Base-by-base conservation (phyloP, 2,329 filamentous ascomycete genomes). In the Gyromitra esculenta region DNA sequence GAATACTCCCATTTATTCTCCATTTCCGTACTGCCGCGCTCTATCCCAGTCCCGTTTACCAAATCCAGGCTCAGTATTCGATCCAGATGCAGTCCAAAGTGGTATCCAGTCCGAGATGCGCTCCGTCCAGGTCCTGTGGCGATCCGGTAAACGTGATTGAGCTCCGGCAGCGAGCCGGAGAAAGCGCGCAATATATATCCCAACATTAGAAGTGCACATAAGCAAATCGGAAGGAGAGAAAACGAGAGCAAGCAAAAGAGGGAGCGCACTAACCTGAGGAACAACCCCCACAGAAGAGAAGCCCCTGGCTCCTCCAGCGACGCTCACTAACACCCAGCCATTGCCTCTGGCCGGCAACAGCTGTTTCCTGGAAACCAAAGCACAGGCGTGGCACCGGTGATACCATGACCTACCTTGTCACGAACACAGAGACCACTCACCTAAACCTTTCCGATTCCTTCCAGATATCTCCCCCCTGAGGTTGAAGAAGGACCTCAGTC, bases 341-440 rank as follows among this genome's bases (percentile, higher is more conserved):
- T 57, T 13, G 21, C 54, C 54, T 57, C 54, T 25, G n/a, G 31
- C 25, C 13, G 54, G 8, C 54, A 13, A 37, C 31, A n/a, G 54
- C 54, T 35, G 11, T 57, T 57, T 57, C 31, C 25, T 31, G 9
- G 25, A 13, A 37, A 13, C 54, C 6, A n/a, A 9, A 54, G 52
- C 54, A 31, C 54, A n/a, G 15, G 31, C 54, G 1, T 1, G 1
- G 13, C 13, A 37, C 54, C 54, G 25, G 31, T 8, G 54, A 57
- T 57, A 57, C 54, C 54, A 37, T 57, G 54, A 57, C 54, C 54
- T 57, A 57, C 54, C 54, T 57, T 31, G 11, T 35, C 25, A 37
- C 54, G 31, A 18, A 57, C 54, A 57, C 54, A 57, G 13, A 37
- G 21, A 57, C 13, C 54, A 57, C 54, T 15, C 25, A 57, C 54